phyloP scores from a whole-genome alignment of 306 rosid genomes.

The Pterocarpus santalinus region DNA sequence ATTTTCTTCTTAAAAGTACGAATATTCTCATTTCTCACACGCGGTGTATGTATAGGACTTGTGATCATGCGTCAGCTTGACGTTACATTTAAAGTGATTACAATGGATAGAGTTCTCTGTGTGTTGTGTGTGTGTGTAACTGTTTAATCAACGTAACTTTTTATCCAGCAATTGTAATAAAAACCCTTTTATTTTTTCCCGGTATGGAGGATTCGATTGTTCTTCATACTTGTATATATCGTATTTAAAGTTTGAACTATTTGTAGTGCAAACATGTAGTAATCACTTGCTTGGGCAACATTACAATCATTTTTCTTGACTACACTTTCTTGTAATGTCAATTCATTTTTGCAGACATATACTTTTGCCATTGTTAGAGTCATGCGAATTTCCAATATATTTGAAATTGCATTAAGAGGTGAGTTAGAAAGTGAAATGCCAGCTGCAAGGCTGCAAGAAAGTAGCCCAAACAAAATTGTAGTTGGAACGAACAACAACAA shows the following conservation, averaged over 20 bases:
- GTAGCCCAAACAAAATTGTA: neutral
- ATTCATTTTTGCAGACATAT: too few species aligned
- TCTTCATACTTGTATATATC: too few species aligned
- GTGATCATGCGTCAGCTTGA: too few species aligned
- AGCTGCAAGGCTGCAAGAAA: neutral
- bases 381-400: neutral
- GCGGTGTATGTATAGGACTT: too few species aligned
- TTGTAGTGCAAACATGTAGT: neutral
- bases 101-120: too few species aligned
- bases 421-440: neutral
- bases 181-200: too few species aligned
- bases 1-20: neutral
- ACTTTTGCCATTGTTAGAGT: neutral
- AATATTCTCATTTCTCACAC: too few species aligned
- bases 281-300: neutral
- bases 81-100: too few species aligned
- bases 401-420: neutral
- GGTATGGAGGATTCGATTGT: too few species aligned
- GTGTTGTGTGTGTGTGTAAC: too few species aligned
- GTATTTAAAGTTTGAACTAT: neutral
- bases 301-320: neutral
- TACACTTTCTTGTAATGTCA: neutral
- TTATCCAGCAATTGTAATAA: too few species aligned
- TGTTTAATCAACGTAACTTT: too few species aligned
- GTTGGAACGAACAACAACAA: neutral